Evolutionary conservation across 2,329 filamentous ascomycete species (phyloP), one percentile per base, ranked within the genome.

Genomic region (Talaromyces sp.): DNA sequence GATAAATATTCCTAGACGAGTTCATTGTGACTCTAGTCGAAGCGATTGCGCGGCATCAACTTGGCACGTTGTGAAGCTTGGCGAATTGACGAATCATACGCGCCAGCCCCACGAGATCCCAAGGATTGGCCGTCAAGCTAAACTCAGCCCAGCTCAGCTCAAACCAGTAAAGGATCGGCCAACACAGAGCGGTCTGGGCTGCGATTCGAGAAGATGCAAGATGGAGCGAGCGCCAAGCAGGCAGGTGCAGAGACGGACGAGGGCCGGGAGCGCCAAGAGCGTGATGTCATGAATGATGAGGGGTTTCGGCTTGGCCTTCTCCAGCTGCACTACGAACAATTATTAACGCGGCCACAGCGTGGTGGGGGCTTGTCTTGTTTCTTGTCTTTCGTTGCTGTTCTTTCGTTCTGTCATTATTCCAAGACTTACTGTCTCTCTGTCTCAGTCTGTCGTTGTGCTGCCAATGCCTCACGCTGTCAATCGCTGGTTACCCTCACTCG

Each of bases 1-100:
- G 78, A 72, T 88, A 88, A 52, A 81, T 74, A 63, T 79, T 79
- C 61, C 72, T 71, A 10, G 73, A 60, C n/a, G 66, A 63, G 42
- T 70, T 69, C 75, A 77, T 77, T 17, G 32, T 68, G 42, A 30
- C 39, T 30, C 25, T 10, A 47, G 42, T 13, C 42, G 6, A 47
- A 47, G 44, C 5, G 44, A 47, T 53, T 28, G 49, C 49, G 49
- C 17, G 28, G 49, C 49, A 53, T 53, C 25, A 53, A 30, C 25
- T n/a, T 47, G 22, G 44, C 19, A 22, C 44, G 44, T 25, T 25
- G 44, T n/a, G 5, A 47, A 11, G 44, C 44, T 19, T 47, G 44
- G 44, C 19, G 19, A 47, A 17, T 25, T 22, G 44, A 19, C 49
- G 49, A 53, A 53, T 53, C 25, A 53, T n/a, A 27, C 27, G 27